Base-by-base conservation (phyloP, 1,284 basidiomycete genomes). In the Leucoagaricus sp. region DNA sequence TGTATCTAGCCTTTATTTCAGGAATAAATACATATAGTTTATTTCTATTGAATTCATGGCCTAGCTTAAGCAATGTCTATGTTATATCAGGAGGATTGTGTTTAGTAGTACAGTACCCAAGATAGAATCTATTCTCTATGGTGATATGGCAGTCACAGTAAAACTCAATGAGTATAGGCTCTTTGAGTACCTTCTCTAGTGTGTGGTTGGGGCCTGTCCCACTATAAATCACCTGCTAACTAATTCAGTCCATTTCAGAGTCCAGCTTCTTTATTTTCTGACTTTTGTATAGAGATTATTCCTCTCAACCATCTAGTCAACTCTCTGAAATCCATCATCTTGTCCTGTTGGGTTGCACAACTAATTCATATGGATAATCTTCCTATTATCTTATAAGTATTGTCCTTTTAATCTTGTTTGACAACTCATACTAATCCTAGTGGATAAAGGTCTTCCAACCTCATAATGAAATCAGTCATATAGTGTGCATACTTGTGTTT, bases 81-180 rank as follows among this genome's bases (percentile, higher is more conserved):
- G 12, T 28, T 40, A 67, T 61, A 44, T 67, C 55, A 0, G 65
- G 63, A 3, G 26, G 49, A 3, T 49, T 49, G 56, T 67, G 65
- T 3, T 25, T 44, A 4, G 53, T 58, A 10, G 60, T 62, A 9
- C 38, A 53, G 25, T 54, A 40, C 10, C 44, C 58, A 21, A 67
- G 50, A 33, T 55, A 40, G 45, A 68, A 67, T 33, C 63, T 60
- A 15, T 60, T 41, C 40, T 67, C 60, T 9, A 67, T 60, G 2
- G 50, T 51, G 8, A 44, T 47, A 26, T 63, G 63, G 21, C 45
- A 40, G 4, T 52, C 25, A 4, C 57, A 48, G 53, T 60, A 66
- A 15, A 62, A 29, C 33, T 65, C 40, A 36, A 66, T 58, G 8
- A 67, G 55, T n/a, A 52, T 38, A 10, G 64, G 66, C 48, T 65